Evolutionary conservation across 139 green algal genomes (phyloP), one percentile per base, ranked within the genome.

Genomic region (Pleodorina starrii): DNA sequence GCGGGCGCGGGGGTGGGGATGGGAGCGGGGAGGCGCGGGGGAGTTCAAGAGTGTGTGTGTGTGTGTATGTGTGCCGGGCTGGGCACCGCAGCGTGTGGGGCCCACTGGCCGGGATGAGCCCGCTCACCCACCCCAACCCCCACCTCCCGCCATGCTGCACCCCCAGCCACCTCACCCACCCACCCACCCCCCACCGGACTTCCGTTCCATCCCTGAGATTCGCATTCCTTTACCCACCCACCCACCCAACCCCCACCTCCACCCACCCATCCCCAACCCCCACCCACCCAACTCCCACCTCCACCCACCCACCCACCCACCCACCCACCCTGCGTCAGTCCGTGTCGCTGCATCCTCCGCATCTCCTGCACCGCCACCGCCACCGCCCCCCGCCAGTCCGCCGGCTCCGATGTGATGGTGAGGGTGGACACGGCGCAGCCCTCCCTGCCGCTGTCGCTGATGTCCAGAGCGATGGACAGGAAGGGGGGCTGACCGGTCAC

Each of bases 391-490:
- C 91, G 83, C 98, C 97, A 99, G 90, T 99, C 91, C 14, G 90
- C 87, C 23, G 98, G 96, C 93, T 99, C 97, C 7, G 93, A 92
- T 21, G 95, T 98, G 87, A 99, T 93, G 72, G 96, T 99, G 43
- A 99, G 94, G 11, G 98, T 99, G 57, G 94, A 96, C 59, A 99
- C 98, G 10, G 94, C 93, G 90, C 98, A 99, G 72, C 97, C 97
- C 94, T 99, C 98, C 23, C 98, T 93, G 36, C 93, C 96, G 12
- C 60, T 94, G 93, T 99, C 97, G 68, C 85, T 95, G 93, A 98
- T 96, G 88, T 99, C 97, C 63, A 99, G 92, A n/a, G 98, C 97
- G 51, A 99, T 97, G 74, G 84, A 90, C 35, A 97, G 94, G 91
- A 99, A 99, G 32, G 94, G 95, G 5, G 96, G 94, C 72, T 96